Conservation (phyloP, 2,329 filamentous ascomycete species). For the Stenocarpella maydis region DNA sequence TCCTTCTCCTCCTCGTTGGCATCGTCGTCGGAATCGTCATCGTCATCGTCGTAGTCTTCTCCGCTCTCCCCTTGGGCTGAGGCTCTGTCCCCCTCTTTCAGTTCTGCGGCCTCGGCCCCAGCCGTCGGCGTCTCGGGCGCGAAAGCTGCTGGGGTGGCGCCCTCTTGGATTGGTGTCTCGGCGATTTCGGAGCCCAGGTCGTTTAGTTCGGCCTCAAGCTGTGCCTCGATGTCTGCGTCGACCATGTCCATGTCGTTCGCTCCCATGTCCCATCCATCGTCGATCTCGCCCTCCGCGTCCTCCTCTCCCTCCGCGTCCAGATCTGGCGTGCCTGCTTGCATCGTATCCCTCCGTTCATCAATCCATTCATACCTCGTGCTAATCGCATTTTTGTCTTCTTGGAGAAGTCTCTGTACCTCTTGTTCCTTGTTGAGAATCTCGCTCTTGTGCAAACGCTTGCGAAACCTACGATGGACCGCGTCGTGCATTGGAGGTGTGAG, state of each 20-base stretch:
- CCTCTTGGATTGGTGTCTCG: slow-evolving; percentile 60
- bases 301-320: slow-evolving; percentile 59
- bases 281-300: slow-evolving; percentile 49
- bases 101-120: slow-evolving; percentile 55
- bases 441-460: slow-evolving; percentile 77
- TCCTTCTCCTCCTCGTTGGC: slow-evolving; percentile 62
- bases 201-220: slow-evolving; percentile 47
- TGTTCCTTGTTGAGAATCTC: slow-evolving; percentile 87
- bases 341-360: slow-evolving; percentile 53
- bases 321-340: slow-evolving; percentile 35
- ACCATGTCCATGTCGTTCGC: slow-evolving; percentile 43
- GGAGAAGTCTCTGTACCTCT: slow-evolving; percentile 77
- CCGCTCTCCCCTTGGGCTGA: slow-evolving; percentile 50
- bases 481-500: slow-evolving; percentile 89
- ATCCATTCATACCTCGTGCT: slow-evolving; percentile 72
- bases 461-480: slow-evolving; percentile 82
- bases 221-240: slow-evolving; percentile 47
- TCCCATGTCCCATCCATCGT: slow-evolving; percentile 38
- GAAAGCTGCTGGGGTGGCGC: slow-evolving; percentile 45
- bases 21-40: slow-evolving; percentile 62
- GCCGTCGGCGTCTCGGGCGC: slow-evolving; percentile 49
- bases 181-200: slow-evolving; percentile 56
- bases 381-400: slow-evolving; percentile 69
- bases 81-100: slow-evolving; percentile 54
- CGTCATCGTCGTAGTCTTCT: slow-evolving; percentile 59